Evolutionary conservation across 192 early-diverging fungal genomes (phyloP), one percentile per base, ranked within the genome.

Genomic region (Borealophlyctis nickersoniae): DNA sequence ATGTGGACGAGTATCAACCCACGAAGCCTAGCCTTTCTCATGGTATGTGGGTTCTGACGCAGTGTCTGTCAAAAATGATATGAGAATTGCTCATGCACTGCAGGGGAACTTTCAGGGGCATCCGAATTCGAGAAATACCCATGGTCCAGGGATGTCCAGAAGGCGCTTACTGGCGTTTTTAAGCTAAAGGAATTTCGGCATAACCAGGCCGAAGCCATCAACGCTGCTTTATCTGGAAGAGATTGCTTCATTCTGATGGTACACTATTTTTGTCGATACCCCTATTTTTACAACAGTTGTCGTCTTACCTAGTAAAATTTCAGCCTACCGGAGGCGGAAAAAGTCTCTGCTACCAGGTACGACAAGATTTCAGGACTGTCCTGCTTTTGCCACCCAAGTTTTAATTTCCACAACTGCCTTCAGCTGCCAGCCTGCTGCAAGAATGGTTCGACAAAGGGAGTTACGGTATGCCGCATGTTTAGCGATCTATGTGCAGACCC

Each of bases 211-310:
- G 89, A 90, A 28, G 92, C 89, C 1, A 93, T 98, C 66, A 92
- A 96, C 67, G 85, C 91, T 0, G 89, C 92, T 0, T 65, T 96
- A 4, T 63, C 74, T 14, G 94, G 91, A 4, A 76, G 86, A 49
- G 96, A 98, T 61, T 85, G 87, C 4, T 92, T 98, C 76, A 90
- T 98, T 32, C 78, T 98, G n/a, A 98, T 98, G 96, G 73, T 75
- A 32, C 13, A 29, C 28, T 34, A n/a, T 28, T 49, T 49, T 33
- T 56, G 29, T 2, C 36, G n/a, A n/a, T n/a, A n/a, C n/a, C n/a
- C n/a, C n/a, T n/a, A n/a, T n/a, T n/a, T n/a, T n/a, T n/a, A n/a
- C n/a, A n/a, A n/a, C n/a, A n/a, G n/a, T n/a, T n/a, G n/a, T n/a
- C n/a, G n/a, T n/a, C n/a, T n/a, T n/a, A n/a, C n/a, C n/a, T n/a